phyloP scores from a whole-genome alignment of 2,329 filamentous ascomycete species.

The Curvularia verruculosa region DNA sequence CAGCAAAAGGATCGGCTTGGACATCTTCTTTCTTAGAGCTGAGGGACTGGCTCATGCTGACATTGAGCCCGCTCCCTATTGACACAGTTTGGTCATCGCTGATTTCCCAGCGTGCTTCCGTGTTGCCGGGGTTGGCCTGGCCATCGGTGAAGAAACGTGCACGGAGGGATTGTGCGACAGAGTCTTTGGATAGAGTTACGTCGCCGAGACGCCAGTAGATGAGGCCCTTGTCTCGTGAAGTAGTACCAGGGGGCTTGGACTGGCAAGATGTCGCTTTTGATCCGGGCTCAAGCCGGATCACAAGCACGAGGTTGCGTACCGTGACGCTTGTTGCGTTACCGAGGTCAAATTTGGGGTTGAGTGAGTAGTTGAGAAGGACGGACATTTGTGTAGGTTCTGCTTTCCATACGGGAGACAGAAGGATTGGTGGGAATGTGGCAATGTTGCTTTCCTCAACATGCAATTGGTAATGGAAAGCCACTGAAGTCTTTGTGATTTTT shows the following conservation, averaged over 20 bases:
- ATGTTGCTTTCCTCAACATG: slow-evolving; percentile 66
- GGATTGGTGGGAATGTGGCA: slow-evolving; percentile 70
- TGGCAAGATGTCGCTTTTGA: slow-evolving; percentile 70
- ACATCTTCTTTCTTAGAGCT: slow-evolving; percentile 51
- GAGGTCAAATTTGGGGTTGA: slow-evolving; percentile 72
- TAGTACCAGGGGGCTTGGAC: slow-evolving; percentile 80
- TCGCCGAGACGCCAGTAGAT: slow-evolving; percentile 84
- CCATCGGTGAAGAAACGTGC: slow-evolving; percentile 80
- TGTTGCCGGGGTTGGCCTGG: slow-evolving; percentile 71
- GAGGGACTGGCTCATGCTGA: slow-evolving; percentile 46
- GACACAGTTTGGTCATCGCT: slow-evolving; percentile 54
- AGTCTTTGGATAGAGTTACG: slow-evolving; percentile 66
- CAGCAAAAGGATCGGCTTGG: slow-evolving; percentile 74
- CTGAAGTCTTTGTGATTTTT: slow-evolving; percentile 72
- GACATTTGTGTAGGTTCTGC: slow-evolving; percentile 84
- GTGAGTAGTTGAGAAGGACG: slow-evolving; percentile 80
- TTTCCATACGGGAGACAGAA: slow-evolving; percentile 80
- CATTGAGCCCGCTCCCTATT: slow-evolving; percentile 68
- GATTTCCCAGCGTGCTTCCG: slow-evolving; percentile 85
- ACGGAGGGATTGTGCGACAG: slow-evolving; percentile 73
- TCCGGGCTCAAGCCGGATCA: slow-evolving; percentile 70
- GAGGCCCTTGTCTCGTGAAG: slow-evolving; percentile 75
- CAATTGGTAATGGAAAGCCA: slow-evolving; percentile 92
- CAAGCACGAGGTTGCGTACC: slow-evolving; percentile 76
- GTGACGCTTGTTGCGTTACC: slow-evolving; percentile 56